These are phyloP conservation scores for Dioscorea dumetorum DNA, from an alignment of 106 monocot species.

Conservation along the genomic window DNA sequence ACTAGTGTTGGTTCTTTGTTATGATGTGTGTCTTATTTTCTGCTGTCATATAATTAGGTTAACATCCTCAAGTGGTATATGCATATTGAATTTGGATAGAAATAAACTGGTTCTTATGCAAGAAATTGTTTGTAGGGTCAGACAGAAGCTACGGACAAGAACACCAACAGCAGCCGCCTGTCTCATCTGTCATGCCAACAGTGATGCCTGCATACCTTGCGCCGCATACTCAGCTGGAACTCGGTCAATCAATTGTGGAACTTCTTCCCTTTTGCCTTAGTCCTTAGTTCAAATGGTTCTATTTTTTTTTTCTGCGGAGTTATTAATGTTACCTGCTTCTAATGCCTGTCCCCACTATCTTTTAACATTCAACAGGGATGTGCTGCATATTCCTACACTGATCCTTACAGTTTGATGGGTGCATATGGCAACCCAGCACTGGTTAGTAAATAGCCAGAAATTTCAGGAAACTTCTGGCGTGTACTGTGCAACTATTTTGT, in stretches of 20 bases:
- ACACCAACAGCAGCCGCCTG: not conserved
- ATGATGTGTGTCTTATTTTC: not conserved
- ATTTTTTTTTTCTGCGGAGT: no score
- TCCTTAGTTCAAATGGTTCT: no score
- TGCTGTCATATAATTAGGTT: not conserved
- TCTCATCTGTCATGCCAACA: constrained; percentile 1
- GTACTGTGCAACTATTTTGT: no score
- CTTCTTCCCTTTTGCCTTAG: not conserved
- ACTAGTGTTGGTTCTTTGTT: no score
- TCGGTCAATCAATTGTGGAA: constrained; percentile 32
- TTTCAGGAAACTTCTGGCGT: no score
- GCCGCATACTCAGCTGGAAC: constrained; percentile 36
- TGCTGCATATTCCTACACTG: constrained; percentile 22
- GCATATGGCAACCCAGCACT: constrained; percentile 24
- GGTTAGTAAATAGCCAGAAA: constrained; percentile 4
- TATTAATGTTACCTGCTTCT: not conserved
- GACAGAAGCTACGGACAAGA: constrained; percentile 12
- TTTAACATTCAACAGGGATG: constrained; percentile 16
- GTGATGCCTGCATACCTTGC: constrained; percentile 24
- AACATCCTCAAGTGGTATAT: not conserved
- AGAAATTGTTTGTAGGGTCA: constrained; percentile 13
- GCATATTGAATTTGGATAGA: not conserved
- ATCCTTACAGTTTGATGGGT: constrained; percentile 17
- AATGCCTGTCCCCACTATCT: not conserved
- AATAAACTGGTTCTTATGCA: not conserved